Evolutionary conservation across 1,284 basidiomycete genomes (phyloP), one percentile per base, ranked within the genome.

Genomic region (Austroboletus rostrupii): DNA sequence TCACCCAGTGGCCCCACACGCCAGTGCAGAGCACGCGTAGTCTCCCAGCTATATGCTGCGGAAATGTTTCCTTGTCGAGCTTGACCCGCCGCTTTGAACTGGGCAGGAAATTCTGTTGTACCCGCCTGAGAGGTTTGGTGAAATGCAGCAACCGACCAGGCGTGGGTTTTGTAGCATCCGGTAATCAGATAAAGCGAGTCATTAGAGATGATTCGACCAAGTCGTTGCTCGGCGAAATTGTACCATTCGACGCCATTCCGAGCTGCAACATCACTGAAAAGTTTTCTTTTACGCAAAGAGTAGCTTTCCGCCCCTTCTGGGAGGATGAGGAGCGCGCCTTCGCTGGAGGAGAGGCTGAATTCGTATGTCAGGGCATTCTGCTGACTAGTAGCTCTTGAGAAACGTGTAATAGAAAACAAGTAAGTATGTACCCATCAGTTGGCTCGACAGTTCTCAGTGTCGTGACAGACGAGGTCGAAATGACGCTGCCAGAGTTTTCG

Each of bases 121-220:
- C 45, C 40, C 2, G 35, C n/a, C 10, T 17, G 35, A 37, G 35
- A 38, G 2, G 13, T 26, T 19, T 53, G 17, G 4, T 45, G 36
- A 26, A 53, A 53, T 13, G 48, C 14, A 0, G 53, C 50, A 10
- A 52, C 36, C 13, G 47, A 52, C 50, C 53, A 55, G n/a, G 50
- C 45, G 9, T 43, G 47, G 1, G 53, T 28, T 35, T 49, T 52
- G 33, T 55, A 45, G 28, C 21, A 55, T 5, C 53, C 50, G 8
- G 48, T 52, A 29, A 53, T 45, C 13, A 53, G 23, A 29, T 52
- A 55, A 5, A 55, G 50, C 3, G 53, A 55, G 35, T 53, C 48
- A 6, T 37, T 47, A 28, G 23, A 28, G 39, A 52, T 49, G 13
- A 42, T 40, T 19, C 45, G 29, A 32, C 36, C 26, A 16, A 47